Evolutionary conservation across 805 yeast genomes (phyloP).

Genomic region (Brettanomyces custersianus): DNA sequence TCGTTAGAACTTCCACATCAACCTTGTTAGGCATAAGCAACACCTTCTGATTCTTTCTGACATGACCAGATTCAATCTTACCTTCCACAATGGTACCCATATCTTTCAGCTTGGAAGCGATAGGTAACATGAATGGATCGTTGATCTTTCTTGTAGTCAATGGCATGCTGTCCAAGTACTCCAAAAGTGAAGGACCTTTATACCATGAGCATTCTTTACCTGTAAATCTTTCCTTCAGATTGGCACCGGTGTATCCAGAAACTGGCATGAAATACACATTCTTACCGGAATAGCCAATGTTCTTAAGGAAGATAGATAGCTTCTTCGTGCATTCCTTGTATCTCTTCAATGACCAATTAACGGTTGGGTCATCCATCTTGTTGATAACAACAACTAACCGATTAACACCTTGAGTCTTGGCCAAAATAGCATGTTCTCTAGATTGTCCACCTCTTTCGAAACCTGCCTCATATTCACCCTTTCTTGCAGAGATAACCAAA

Average conservation of each 20-base stretch:
- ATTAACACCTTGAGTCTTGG: conserved; percentile 98
- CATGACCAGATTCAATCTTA: conserved; percentile 92
- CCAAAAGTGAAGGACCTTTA: conserved; percentile 83
- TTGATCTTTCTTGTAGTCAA: conserved; percentile 78
- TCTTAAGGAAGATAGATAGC: conserved; percentile 67
- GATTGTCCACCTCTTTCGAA: conserved; percentile 99
- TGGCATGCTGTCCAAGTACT: conserved; percentile 77
- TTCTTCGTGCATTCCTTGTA: conserved; percentile 91
- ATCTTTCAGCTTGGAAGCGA: conserved; percentile 91
- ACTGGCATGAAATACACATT: conserved; percentile 94
- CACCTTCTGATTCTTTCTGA: conserved; percentile 68
- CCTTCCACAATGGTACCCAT: conserved; percentile 98
- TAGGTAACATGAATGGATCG: conserved; percentile 96
- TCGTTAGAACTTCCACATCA: conserved; percentile 74
- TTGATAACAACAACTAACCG: conserved; percentile 87
- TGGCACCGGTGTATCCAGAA: conserved; percentile 96
- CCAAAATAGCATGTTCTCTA: conserved; percentile 93
- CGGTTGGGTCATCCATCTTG: conserved; percentile 99
- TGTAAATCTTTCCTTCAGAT: conserved; percentile 78
- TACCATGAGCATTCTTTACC: conserved; percentile 83
- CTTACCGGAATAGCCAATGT: conserved; percentile 83
- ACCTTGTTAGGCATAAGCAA: conserved; percentile 89
- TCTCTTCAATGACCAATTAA: conserved; percentile 90
- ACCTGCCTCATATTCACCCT: conserved; percentile 99
- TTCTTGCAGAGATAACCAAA: conserved; percentile 93